phyloP scores from a whole-genome alignment of 495 filamentous ascomycete species.

The Xylaria acuta region DNA sequence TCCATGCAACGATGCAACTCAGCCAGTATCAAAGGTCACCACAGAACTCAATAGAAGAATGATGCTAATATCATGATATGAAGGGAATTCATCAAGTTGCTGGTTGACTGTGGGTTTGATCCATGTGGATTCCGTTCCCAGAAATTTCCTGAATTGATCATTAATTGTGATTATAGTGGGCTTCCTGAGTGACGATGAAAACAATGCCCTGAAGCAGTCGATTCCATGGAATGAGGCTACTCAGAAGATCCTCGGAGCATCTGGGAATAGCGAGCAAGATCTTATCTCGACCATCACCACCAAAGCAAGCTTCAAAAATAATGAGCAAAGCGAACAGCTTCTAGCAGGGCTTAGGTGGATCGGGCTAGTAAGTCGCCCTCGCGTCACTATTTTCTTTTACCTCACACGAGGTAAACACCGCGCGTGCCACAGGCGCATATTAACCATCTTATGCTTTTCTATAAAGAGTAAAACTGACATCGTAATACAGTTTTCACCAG shows the following conservation, averaged over 20 bases:
- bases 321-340: constrained; percentile 77
- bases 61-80: background rate
- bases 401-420: background rate
- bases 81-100: constrained; percentile 74
- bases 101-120: constrained; percentile 77
- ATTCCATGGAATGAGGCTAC: constrained; percentile 83
- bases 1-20: background rate
- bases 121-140: background rate
- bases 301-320: constrained; percentile 73
- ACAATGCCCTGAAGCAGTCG: constrained; percentile 64
- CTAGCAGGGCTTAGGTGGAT: constrained; percentile 82
- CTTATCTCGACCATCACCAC: constrained; percentile 73
- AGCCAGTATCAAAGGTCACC: background rate
- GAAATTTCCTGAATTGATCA: background rate
- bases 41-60: background rate
- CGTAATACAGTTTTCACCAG: constrained; percentile 66
- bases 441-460: background rate
- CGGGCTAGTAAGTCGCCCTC: constrained; percentile 57
- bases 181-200: constrained; percentile 74
- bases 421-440: background rate
- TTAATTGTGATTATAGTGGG: constrained; percentile 17
- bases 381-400: background rate
- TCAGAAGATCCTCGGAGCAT: constrained; percentile 71
- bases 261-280: constrained; percentile 67
- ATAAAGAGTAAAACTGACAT: background rate